Evolutionary conservation across 2,329 filamentous ascomycete species (phyloP).

Genomic region (Hypomyces perniciosus): DNA sequence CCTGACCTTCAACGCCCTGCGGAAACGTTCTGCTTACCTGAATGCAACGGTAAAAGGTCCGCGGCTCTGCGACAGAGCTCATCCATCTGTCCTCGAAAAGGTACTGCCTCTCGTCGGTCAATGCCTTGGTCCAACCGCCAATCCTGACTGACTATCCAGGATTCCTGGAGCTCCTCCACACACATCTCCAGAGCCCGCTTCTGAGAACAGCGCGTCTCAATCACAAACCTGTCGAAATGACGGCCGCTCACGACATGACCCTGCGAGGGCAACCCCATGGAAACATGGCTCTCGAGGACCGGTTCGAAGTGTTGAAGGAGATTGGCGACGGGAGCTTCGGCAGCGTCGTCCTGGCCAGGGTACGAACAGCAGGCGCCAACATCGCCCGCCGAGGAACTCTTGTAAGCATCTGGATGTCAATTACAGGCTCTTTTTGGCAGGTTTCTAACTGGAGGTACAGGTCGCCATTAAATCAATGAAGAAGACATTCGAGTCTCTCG

Average conservation of each 20-base stretch:
- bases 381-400: constrained; percentile 86
- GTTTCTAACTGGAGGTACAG: constrained; percentile 40
- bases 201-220: constrained; percentile 11
- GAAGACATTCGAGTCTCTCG: constrained; percentile 93
- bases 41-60: constrained; percentile 30
- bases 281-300: constrained; percentile 72
- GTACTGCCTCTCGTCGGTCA: constrained; percentile 19
- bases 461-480: constrained; percentile 99
- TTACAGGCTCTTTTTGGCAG: not conserved
- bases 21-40: constrained; percentile 20
- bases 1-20: not conserved
- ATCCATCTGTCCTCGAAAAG: constrained; percentile 19
- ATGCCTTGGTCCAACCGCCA: constrained; percentile 9
- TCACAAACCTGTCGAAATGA: constrained; percentile 47
- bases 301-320: constrained; percentile 95
- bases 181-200: not conserved
- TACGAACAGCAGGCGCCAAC: constrained; percentile 81
- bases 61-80: constrained; percentile 33
- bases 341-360: constrained; percentile 86
- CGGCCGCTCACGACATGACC: constrained; percentile 66
- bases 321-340: constrained; percentile 99
- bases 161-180: constrained; percentile 1
- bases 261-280: constrained; percentile 59
- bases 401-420: constrained; percentile 53
- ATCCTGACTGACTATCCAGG: not conserved